A percentile compares a stretch with the other conserved stretches of the same genome.
These are phyloP conservation scores for Solanum etuberosum DNA, from an alignment of 257 asterid genomes.

Conservation along the genomic window DNA sequence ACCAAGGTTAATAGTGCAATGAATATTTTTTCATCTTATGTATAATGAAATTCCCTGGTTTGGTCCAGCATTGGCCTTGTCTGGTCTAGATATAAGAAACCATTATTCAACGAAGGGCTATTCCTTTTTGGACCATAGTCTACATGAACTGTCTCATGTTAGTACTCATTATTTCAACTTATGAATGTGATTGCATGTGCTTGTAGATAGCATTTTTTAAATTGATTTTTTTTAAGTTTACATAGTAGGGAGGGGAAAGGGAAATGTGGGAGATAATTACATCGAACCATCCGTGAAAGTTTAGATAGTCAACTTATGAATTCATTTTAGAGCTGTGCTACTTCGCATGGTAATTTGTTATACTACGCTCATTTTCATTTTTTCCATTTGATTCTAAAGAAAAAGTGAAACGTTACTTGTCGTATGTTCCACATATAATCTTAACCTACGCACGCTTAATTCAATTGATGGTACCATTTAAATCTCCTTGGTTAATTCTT, in stretches of 20 bases:
- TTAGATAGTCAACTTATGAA: neutral
- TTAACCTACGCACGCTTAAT: neutral
- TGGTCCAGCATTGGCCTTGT: neutral
- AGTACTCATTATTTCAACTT: neutral
- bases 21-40: neutral
- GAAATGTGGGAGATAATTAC: neutral
- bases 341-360: neutral
- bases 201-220: neutral
- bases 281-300: neutral
- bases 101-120: neutral
- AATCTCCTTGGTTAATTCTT: neutral
- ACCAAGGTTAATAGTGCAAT: neutral
- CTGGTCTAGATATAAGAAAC: neutral
- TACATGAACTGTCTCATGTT: neutral
- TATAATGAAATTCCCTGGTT: neutral
- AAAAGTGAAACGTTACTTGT: neutral
- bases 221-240: neutral
- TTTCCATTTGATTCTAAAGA: neutral
- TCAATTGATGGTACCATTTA: neutral
- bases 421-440: neutral
- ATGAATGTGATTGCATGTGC: neutral
- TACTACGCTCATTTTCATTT: neutral
- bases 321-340: neutral
- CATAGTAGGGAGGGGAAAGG: neutral
- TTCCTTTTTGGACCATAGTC: neutral